Percentiles rank a stretch among this genome's conserved stretches.
These are phyloP conservation scores for Gossypium longicalyx DNA, from an alignment of 345 rosid species.

Conservation along the genomic window DNA sequence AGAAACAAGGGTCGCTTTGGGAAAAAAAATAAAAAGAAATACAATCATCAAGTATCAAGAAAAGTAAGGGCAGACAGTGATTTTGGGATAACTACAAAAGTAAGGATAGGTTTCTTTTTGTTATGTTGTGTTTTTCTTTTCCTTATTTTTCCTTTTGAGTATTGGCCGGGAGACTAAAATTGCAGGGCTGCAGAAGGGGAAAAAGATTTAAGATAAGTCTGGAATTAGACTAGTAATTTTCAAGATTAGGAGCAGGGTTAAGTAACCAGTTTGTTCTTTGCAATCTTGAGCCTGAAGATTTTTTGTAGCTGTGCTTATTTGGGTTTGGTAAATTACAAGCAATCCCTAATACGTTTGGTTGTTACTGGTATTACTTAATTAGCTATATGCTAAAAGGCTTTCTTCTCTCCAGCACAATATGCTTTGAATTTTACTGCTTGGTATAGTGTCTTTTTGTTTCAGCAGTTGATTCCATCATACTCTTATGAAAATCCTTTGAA, in stretches of 20 bases:
- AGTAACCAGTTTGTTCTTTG: not conserved
- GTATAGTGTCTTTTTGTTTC: constrained; percentile 2
- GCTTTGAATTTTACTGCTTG: not conserved
- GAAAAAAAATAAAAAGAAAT: not conserved
- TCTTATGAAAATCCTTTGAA: not conserved
- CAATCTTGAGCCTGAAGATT: not conserved
- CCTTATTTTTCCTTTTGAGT: not conserved
- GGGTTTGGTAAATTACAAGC: not conserved
- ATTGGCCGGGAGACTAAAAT: not conserved
- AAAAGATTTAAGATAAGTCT: not conserved
- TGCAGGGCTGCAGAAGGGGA: constrained; percentile 6
- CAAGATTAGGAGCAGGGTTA: not conserved
- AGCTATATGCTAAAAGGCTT: constrained; percentile 5
- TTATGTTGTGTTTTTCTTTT: not conserved
- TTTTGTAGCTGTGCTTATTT: not conserved
- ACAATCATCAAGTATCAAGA: constrained; percentile 2
- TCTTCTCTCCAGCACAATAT: constrained; percentile 1
- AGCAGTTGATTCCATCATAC: not conserved
- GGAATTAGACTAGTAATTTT: not conserved
- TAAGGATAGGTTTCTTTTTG: not conserved
- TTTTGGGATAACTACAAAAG: not conserved
- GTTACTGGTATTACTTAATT: not conserved
- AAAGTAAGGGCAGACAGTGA: not conserved
- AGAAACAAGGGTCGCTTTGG: constrained; percentile 6
- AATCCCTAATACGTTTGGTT: not conserved